Evolutionary conservation across 306 rosid species (phyloP), one percentile per base, ranked within the genome.

Genomic region (Vicia sativa): DNA sequence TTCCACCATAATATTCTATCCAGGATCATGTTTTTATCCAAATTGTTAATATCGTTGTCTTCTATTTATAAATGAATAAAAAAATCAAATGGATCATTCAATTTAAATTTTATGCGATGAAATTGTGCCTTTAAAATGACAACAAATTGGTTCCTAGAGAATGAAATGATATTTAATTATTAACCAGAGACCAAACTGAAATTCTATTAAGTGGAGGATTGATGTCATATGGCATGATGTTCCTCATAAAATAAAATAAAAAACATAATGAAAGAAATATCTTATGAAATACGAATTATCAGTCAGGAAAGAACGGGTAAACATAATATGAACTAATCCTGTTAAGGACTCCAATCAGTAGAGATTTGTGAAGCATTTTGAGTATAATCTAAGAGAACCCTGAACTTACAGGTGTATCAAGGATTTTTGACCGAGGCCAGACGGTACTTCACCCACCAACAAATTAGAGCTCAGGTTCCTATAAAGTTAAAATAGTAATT

Each of bases 381-480:
- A 66, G 41, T 44, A 68, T 50, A 65, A 61, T 60, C 43, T 23
- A n/a, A 50, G 26, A 45, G 35, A 71, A 23, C 38, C 38, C 42
- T 42, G 14, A 66, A 83, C 99, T 93, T 85, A 90, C 99, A 93
- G 82, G 73, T 62, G 79, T 21, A 16, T 65, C 45, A 90, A 79
- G 65, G 96, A 83, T 72, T 83, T 85, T 79, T 90, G 88, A 68
- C 90, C 83, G 0, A 93, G 83, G 41, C 92, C 99, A 23, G 71
- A 16, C 39, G 97, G 99, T 64, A 93, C 46, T 21, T 54, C 75
- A 61, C 97, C 95, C 18, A 59, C 80, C 85, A 93, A 68, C 71
- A 79, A 75, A 81, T 93, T 93, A 74, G 97, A 80, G 70, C 92
- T 88, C 68, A 93, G 78, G 78, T 93, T 93, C 91, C 99, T 93